These are phyloP conservation scores for Dendrostoma leiphaemia DNA, from an alignment of 2,329 filamentous ascomycete genomes.

Conservation along the genomic window DNA sequence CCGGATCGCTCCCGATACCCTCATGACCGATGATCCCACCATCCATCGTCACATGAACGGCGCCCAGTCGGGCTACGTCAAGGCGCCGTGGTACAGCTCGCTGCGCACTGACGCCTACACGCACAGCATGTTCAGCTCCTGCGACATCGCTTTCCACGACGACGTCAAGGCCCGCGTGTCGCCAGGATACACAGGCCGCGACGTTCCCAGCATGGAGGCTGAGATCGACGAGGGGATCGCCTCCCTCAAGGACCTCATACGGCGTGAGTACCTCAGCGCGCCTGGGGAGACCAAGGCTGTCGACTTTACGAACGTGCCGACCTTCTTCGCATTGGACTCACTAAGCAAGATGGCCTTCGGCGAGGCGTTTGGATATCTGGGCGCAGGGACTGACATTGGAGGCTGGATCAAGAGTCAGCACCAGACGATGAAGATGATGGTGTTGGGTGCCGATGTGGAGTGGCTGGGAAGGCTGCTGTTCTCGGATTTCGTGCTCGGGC, in stretches of 20 bases:
- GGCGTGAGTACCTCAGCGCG: background rate
- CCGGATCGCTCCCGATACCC: constrained; percentile 34
- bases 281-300: constrained; percentile 32
- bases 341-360: constrained; percentile 47
- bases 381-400: constrained; percentile 38
- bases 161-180: constrained; percentile 24
- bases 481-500: background rate
- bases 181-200: constrained; percentile 28
- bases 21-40: constrained; percentile 32
- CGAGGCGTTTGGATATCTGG: constrained; percentile 41
- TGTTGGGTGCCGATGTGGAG: background rate
- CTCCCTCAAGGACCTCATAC: background rate
- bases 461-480: constrained; percentile 20
- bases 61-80: constrained; percentile 27
- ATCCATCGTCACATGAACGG: constrained; percentile 28
- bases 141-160: constrained; percentile 30
- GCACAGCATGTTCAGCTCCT: constrained; percentile 47
- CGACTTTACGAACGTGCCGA: constrained; percentile 41
- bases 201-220: constrained; percentile 24
- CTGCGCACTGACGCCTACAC: constrained; percentile 45
- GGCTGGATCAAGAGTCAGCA: constrained; percentile 39
- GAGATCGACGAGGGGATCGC: constrained; percentile 24
- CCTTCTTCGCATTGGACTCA: constrained; percentile 48
- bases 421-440: constrained; percentile 35
- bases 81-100: constrained; percentile 40